phyloP scores from a whole-genome alignment of 352 stramenopile genomes.

The Saprolegnia parasitica region DNA sequence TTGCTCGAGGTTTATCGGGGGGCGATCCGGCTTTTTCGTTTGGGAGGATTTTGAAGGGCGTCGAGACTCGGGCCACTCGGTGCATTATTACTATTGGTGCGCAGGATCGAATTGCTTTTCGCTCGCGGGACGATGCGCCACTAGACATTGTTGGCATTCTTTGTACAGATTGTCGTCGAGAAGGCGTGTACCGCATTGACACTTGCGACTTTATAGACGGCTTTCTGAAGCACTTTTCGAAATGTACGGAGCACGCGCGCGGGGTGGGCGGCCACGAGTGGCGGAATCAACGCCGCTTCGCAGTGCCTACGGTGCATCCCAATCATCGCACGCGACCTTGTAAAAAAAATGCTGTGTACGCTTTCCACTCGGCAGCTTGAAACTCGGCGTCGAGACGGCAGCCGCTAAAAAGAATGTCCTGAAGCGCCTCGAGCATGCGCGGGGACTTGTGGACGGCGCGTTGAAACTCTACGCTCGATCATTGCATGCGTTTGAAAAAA shows the following conservation, averaged over 20 bases:
- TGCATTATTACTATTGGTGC: too few relatives aligned
- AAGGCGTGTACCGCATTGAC: slow-evolving; percentile 1
- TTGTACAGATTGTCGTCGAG: not conserved
- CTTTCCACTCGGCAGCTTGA: slow-evolving; percentile 11
- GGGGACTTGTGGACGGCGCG: not conserved
- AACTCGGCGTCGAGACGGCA: slow-evolving; percentile 24
- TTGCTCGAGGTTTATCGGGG: too few relatives aligned
- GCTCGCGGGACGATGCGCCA: not conserved
- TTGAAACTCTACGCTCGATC: slow-evolving; percentile 24
- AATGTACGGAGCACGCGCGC: not conserved
- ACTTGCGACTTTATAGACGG: not conserved
- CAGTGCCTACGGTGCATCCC: not conserved
- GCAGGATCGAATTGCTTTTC: too few relatives aligned
- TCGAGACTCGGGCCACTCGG: too few relatives aligned
- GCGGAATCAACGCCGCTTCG: not conserved
- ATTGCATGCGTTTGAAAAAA: too few relatives aligned
- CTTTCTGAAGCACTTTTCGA: not conserved
- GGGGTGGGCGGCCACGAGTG: not conserved
- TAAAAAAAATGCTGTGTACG: not conserved
- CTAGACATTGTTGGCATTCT: not conserved
- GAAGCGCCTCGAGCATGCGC: slow-evolving; percentile 18
- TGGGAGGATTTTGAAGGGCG: too few relatives aligned
- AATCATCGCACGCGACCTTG: too few relatives aligned
- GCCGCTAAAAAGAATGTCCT: slow-evolving; percentile 26
- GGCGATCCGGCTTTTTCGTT: too few relatives aligned